phyloP scores from a whole-genome alignment of 192 early-diverging fungal genomes.

The Pilobolus umbonatus region DNA sequence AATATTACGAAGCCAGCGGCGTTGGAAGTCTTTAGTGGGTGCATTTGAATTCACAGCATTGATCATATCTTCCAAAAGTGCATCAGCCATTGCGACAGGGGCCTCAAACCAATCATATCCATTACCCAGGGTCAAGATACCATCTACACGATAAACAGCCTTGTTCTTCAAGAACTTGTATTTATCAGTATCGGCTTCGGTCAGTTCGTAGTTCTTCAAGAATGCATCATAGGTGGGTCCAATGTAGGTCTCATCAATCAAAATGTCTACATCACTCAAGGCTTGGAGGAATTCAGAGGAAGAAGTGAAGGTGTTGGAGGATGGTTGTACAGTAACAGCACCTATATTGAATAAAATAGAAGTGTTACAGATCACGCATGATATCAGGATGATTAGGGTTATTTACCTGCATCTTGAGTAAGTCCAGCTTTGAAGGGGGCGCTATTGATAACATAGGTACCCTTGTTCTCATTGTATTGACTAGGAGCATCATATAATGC shows the following conservation, averaged over 20 bases:
- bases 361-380: not conserved
- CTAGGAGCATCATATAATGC: constrained; percentile 51
- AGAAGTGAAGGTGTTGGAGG: constrained; percentile 31
- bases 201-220: constrained; percentile 53
- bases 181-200: constrained; percentile 19
- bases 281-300: constrained; percentile 46
- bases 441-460: constrained; percentile 52
- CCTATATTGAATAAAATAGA: not conserved
- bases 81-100: constrained; percentile 62
- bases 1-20: constrained; percentile 71
- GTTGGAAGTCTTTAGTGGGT: constrained; percentile 40
- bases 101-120: constrained; percentile 70
- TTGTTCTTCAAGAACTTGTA: constrained; percentile 63
- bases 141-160: constrained; percentile 66
- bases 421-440: constrained; percentile 58
- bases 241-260: constrained; percentile 68
- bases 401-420: constrained; percentile 57
- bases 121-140: constrained; percentile 52
- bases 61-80: constrained; percentile 65
- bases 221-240: constrained; percentile 42
- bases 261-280: constrained; percentile 53
- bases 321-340: constrained; percentile 43
- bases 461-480: constrained; percentile 64
- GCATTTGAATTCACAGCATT: constrained; percentile 56
- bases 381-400: not conserved